Conservation (phyloP, 495 filamentous ascomycete species). For the Podospora didyma region DNA sequence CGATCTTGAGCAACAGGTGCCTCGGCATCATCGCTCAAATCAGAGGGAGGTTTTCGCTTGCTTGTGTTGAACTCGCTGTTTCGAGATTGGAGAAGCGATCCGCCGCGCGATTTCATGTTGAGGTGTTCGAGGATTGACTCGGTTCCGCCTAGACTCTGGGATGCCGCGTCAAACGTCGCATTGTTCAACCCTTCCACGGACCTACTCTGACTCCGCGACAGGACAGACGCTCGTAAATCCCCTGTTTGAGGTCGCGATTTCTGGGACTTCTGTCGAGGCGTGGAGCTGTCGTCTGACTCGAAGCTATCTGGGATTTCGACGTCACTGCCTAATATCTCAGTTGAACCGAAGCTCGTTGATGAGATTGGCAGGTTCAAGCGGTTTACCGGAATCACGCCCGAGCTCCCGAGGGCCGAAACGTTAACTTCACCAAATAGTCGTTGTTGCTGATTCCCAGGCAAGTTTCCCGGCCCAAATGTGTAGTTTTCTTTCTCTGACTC, state of each 20-base stretch:
- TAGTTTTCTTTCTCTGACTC: slow-evolving; percentile 43
- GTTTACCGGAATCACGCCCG: slow-evolving; percentile 36
- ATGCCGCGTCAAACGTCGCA: slow-evolving; percentile 29
- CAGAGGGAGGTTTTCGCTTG: slow-evolving; percentile 41
- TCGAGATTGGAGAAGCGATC: slow-evolving; percentile 14
- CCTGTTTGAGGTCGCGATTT: slow-evolving; percentile 10
- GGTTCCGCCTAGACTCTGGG: slow-evolving; percentile 42
- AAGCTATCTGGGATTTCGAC: slow-evolving; percentile 41
- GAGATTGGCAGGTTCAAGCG: slow-evolving; percentile 45
- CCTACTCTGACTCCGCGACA: slow-evolving; percentile 20
- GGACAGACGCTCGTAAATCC: slow-evolving; percentile 9
- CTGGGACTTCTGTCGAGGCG: slow-evolving; percentile 29
- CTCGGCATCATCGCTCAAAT: slow-evolving; percentile 35
- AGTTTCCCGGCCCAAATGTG: slow-evolving; percentile 29
- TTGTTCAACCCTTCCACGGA: slow-evolving; percentile 35
- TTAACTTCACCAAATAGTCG: slow-evolving; percentile 82
- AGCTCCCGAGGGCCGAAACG: slow-evolving; percentile 62
- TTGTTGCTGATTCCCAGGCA: slow-evolving; percentile 34
- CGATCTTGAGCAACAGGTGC: slow-evolving; percentile 14
- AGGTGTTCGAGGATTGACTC: slow-evolving; percentile 40
- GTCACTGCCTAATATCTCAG: slow-evolving; percentile 25
- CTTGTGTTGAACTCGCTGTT: slow-evolving; percentile 35
- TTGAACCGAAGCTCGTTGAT: slow-evolving; percentile 23
- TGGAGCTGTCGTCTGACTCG: slow-evolving; percentile 33
- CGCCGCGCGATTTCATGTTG: slow-evolving; percentile 37